Base-by-base conservation (phyloP, 2,329 filamentous ascomycete species). In the Pleomassaria siparia region DNA sequence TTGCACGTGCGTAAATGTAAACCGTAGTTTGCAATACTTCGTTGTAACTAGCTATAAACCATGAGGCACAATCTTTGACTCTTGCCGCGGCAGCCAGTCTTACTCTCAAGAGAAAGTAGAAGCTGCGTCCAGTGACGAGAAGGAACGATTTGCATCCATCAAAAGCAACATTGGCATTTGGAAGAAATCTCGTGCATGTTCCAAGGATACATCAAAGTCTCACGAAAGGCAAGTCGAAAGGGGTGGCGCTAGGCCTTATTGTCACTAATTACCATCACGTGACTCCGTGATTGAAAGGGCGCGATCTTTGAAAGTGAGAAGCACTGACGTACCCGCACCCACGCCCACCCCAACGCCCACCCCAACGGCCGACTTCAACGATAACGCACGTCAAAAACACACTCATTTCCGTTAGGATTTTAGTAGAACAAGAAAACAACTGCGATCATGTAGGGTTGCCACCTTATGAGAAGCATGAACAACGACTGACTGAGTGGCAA, bases 221-320 rank as follows among this genome's bases (percentile, higher is more conserved):
- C 29, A n/a, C 9, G 29, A 22, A 22, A 37, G 35, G 18, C 24
- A 15, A 25, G 37, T 25, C 36, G 46, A 40, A 45, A 47, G 33
- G 50, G 46, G 33, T 32, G 16, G 21, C 40, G 37, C 49, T 40
- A 40, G 20, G 37, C 37, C 37, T 3, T 20, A 40, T 15, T 40
- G 16, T 36, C 40, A 43, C 20, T 51, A 53, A 56, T 64, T 55
- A 60, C 63, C 61, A 67, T 61, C 64, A 66, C 60, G 64, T 67
- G 64, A 64, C 11, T 30, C 12, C 63, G 64, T n/a, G n/a, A n/a
- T n/a, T n/a, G n/a, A n/a, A n/a, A n/a, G n/a, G n/a, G n/a, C 53
- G 62, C 43, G 26, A 30, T 16, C 16, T 42, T 40, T 24, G 28
- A 18, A 30, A 20, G 29, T 30, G 22, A 36, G 15, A 43, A 30